A percentile compares a stretch with the other conserved stretches of the same genome.
Evolutionary conservation across 345 rosid species (phyloP).

Genomic region (Geranium brycei): DNA sequence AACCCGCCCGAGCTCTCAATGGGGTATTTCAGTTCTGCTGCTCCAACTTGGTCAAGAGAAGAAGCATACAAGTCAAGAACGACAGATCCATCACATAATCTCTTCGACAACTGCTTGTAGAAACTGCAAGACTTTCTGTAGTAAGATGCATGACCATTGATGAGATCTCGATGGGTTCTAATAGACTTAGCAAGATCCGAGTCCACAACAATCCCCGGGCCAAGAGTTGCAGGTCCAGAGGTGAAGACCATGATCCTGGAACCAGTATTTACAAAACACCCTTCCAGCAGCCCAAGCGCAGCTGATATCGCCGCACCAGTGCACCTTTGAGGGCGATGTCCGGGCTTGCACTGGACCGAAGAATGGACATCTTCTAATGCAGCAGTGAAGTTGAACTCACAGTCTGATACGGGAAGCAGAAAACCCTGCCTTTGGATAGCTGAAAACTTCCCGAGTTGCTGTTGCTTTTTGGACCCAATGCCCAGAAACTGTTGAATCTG

Average conservation of each 20-base stretch:
- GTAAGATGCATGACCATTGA: conserved; percentile 45
- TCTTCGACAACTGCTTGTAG: conserved; percentile 46
- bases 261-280: conserved; percentile 48
- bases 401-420: conserved; percentile 60
- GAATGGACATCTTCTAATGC: conserved; percentile 66
- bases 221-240: conserved; percentile 87
- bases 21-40: conserved; percentile 60
- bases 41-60: conserved; percentile 93
- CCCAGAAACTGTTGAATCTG: conserved; percentile 65
- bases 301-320: conserved; percentile 74
- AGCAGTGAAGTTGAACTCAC: conserved; percentile 64
- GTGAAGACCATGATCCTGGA: conserved; percentile 84
- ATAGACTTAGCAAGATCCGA: conserved; percentile 45
- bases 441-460: conserved; percentile 36
- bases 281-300: conserved; percentile 73
- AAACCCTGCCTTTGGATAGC: conserved; percentile 59
- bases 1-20: conserved; percentile 87
- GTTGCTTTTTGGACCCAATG: conserved; percentile 29
- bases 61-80: conserved; percentile 87
- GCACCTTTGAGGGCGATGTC: conserved; percentile 74
- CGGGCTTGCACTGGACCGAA: conserved; percentile 20
- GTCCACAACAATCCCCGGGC: conserved; percentile 75
- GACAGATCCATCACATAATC: conserved; percentile 49
- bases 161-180: conserved; percentile 77
- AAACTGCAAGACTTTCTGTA: conserved; percentile 44